phyloP scores from a whole-genome alignment of 768 basidiomycete genomes.

The Leccinum barrowsii region DNA sequence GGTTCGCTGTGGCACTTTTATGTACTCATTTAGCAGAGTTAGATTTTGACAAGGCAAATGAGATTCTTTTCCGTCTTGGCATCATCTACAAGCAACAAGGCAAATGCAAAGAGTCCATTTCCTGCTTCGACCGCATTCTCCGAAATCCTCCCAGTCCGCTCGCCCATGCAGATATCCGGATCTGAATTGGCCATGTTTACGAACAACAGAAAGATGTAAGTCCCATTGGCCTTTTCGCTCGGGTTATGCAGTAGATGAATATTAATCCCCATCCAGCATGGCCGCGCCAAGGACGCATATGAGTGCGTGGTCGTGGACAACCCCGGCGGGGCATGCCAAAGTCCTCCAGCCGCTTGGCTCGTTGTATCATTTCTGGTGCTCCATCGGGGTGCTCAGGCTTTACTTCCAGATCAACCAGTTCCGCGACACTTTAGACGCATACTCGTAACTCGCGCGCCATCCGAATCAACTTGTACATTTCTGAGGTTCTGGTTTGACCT shows the following conservation, averaged over 20 bases:
- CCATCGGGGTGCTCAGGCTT: conserved; percentile 79
- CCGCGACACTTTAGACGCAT: conserved; percentile 97
- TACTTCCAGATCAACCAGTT: conserved; percentile 99
- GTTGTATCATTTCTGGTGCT: conserved; percentile 99
- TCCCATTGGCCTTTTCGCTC: conserved; percentile 7
- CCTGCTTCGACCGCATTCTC: conserved; percentile 95
- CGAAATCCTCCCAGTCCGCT: conserved; percentile 94
- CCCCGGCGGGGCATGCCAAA: conserved; percentile 80
- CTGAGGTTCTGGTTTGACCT: conserved; percentile 80
- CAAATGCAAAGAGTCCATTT: conserved; percentile 84
- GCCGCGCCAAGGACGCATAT: conserved; percentile 90
- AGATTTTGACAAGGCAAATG: conserved; percentile 98
- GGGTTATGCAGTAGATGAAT: conserved; percentile 3
- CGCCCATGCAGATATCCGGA: conserved; percentile 98
- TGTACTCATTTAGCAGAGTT: conserved; percentile 30
- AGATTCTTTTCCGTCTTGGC: conserved; percentile 95
- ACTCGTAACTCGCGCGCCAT: conserved; percentile 81
- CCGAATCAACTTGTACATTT: conserved; percentile 97
- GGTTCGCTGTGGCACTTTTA: conserved; percentile 11
- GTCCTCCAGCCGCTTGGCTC: conserved; percentile 97
- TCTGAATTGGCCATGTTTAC: conserved; percentile 98
- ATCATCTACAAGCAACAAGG: conserved; percentile 99
- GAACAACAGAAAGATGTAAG: conserved; percentile 95
- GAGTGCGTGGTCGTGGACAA: conserved; percentile 95
- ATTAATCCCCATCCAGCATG: conserved; percentile 52